Conservation (phyloP, 441 rosid genomes). For the Erodium moschatum region DNA sequence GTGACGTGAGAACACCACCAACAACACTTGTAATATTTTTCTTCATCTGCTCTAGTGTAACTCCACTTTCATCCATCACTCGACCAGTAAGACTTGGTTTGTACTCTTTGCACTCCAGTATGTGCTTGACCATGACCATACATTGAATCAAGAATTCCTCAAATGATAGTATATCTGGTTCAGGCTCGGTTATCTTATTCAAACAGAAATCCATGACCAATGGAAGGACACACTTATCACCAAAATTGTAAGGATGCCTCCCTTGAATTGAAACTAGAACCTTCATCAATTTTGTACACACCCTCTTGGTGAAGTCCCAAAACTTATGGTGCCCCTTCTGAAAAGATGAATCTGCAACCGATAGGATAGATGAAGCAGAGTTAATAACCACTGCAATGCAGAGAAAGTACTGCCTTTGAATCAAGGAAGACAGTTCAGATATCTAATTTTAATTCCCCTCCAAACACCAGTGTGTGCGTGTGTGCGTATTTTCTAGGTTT, state of each 20-base stretch:
- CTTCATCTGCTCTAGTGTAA: conserved; percentile 73
- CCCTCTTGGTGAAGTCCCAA: conserved; percentile 76
- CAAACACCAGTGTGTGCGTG: no score
- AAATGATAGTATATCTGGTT: conserved; percentile 47
- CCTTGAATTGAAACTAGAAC: conserved; percentile 74
- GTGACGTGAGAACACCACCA: conserved; percentile 64
- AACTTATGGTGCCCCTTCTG: conserved; percentile 53
- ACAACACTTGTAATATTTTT: conserved; percentile 64
- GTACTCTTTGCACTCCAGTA: conserved; percentile 93
- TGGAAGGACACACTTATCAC: conserved; percentile 82
- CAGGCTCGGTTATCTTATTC: conserved; percentile 75
- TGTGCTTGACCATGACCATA: conserved; percentile 85
- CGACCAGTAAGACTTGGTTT: conserved; percentile 82
- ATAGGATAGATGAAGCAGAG: conserved; percentile 20
- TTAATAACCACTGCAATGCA: not conserved
- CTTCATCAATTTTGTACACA: conserved; percentile 88
- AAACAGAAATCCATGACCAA: conserved; percentile 81
- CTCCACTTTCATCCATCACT: conserved; percentile 74
- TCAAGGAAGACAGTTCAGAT: no score
- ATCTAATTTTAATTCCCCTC: no score
- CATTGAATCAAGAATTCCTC: conserved; percentile 87
- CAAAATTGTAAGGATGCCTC: conserved; percentile 93
- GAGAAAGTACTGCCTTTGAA: no score
- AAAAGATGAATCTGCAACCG: conserved; percentile 64
- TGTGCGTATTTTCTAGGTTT: not conserved